Evolutionary conservation across 495 filamentous ascomycete species (phyloP).

Genomic region (Thermochaetoides thermophila): DNA sequence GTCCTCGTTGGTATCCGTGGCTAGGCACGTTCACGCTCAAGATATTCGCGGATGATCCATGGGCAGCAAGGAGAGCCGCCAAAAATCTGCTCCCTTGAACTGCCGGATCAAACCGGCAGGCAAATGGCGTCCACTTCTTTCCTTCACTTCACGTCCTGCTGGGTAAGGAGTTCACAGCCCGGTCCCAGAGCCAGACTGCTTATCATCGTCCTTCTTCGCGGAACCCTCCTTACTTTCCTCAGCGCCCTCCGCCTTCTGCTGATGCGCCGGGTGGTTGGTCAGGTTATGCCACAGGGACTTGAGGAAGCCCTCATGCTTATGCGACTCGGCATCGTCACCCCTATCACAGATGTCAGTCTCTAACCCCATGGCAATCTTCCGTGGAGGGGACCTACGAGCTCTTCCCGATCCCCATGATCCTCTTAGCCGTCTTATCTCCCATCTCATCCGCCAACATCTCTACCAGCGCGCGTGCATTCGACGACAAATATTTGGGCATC

Average conservation of each 20-base stretch:
- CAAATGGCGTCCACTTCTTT: too few species aligned
- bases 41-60: too few species aligned
- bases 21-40: too few species aligned
- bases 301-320: constrained; percentile 70
- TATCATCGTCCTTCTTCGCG: too few species aligned
- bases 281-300: constrained; percentile 82
- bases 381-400: constrained; percentile 3
- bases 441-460: constrained; percentile 95
- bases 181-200: too few species aligned
- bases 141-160: too few species aligned
- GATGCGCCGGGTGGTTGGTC: constrained; percentile 54
- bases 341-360: background rate
- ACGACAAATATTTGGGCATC: constrained; percentile 85
- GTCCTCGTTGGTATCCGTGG: too few species aligned
- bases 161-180: too few species aligned
- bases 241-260: constrained; percentile 19
- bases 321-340: constrained; percentile 20
- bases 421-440: constrained; percentile 76
- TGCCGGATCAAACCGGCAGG: too few species aligned
- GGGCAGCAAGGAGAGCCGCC: too few species aligned
- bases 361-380: background rate
- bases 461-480: constrained; percentile 78
- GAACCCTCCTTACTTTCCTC: constrained; percentile 18
- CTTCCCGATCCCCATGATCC: constrained; percentile 57
- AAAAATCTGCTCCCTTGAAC: too few species aligned